A percentile compares a stretch with the other conserved stretches of the same genome.
Evolutionary conservation across 2,329 filamentous ascomycete genomes (phyloP).

Genomic region (Alternaria novae-zelandiae): DNA sequence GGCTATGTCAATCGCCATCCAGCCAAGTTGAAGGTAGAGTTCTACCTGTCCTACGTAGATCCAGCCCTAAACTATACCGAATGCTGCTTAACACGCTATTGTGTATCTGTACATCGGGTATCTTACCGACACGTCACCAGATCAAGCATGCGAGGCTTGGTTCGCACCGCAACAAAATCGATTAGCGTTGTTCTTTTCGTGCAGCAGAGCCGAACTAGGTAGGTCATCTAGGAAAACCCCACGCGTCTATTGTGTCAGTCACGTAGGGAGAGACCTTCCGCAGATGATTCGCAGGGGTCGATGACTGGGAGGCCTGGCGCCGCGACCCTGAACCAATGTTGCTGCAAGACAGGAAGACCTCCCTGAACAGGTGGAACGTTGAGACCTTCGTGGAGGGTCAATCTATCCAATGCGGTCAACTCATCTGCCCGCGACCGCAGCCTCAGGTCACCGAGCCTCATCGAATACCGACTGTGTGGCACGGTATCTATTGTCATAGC

Average conservation of each 20-base stretch:
- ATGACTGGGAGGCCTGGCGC: conserved; percentile 16
- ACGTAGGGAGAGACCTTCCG: conserved; percentile 9
- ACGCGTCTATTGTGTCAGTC: conserved; percentile 14
- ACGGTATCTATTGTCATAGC: conserved; percentile 1
- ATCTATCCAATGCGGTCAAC: conserved; percentile 28
- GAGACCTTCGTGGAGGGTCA: conserved; percentile 25
- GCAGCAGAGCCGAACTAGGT: conserved; percentile 17
- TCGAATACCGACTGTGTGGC: conserved; percentile 13
- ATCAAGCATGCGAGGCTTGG: conserved; percentile 16
- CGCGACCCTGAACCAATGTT: conserved; percentile 12
- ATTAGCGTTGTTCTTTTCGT: conserved; percentile 25
- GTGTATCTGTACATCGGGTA: conserved; percentile 7
- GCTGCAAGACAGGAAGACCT: conserved; percentile 11
- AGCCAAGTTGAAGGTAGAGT: conserved; percentile 7
- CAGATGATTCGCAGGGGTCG: conserved; percentile 18
- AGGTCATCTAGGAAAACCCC: conserved; percentile 27
- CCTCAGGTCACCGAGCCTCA: conserved; percentile 23
- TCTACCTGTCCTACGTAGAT: conserved; percentile 14
- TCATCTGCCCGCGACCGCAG: conserved; percentile 24
- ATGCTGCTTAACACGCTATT: conserved; percentile 10
- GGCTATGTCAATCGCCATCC: not conserved
- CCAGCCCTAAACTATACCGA: conserved; percentile 7
- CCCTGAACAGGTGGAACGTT: conserved; percentile 12
- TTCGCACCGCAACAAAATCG: conserved; percentile 1
- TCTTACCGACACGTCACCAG: conserved; percentile 8